Evolutionary conservation across 305 asterid genomes (phyloP), one percentile per base, ranked within the genome.

Genomic region (Lippia alba): DNA sequence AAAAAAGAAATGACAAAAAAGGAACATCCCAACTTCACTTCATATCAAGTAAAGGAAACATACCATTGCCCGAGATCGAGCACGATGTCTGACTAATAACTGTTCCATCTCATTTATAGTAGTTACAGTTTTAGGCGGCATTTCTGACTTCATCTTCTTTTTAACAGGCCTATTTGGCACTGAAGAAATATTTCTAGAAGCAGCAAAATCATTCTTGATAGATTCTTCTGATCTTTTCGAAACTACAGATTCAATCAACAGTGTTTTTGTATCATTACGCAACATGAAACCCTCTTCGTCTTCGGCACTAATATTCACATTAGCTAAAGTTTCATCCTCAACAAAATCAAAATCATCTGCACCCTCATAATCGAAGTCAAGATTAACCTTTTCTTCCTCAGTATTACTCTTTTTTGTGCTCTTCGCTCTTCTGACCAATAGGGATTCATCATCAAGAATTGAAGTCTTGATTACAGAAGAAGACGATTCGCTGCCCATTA

Each of bases 41-140:
- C 41, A 8, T 24, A 72, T 39, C 68, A 54, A 77, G 56, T 34
- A 30, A 65, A 68, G 61, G 1, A 11, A 11, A 46, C 90, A 57
- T 84, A 93, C 98, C 97, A 87, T 85, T 78, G 97, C 96, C 74
- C 89, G 94, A 20, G 97, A 93, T 73, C 85, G 92, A 75, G 92
- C 92, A 60, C 89, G 97, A 69, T 87, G 75, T 5, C 81, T 82
- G 76, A 78, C 81, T 64, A 93, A 79, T 76, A 93, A 48, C 49
- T 44, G 78, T 75, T 93, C 86, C 98, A 93, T 89, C 78, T 93
- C 89, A 65, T 59, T 14, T 64, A 87, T 70, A 33, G 75, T 68
- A 19, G 83, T 89, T 34, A 93, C 83, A 39, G 87, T 83, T 78
- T 89, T 93, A 17, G 98, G 98, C 1, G 97, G 98, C 91, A 87